phyloP scores from a whole-genome alignment of 1,284 basidiomycete species.

The Chalciporus sp. region DNA sequence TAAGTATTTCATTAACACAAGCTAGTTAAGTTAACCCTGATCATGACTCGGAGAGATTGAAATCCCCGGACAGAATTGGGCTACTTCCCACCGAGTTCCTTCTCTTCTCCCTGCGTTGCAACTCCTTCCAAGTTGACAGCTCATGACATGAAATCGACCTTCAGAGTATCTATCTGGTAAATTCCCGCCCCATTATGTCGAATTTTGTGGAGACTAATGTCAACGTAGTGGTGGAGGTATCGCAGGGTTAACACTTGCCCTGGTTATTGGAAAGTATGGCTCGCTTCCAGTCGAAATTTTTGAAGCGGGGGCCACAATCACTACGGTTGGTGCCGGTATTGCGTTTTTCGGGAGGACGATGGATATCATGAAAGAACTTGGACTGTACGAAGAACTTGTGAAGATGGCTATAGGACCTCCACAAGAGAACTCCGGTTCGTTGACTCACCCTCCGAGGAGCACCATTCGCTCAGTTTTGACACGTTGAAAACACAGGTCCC shows the following conservation, averaged over 20 bases:
- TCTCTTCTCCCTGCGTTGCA: background rate
- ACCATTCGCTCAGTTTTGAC: background rate
- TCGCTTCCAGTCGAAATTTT: constrained; percentile 34
- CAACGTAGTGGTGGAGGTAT: constrained; percentile 40
- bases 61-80: no score
- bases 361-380: constrained; percentile 38
- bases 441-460: background rate
- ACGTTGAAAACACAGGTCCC: constrained; percentile 8
- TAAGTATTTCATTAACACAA: no score
- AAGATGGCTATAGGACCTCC: constrained; percentile 12
- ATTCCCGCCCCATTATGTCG: background rate
- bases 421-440: constrained; percentile 17
- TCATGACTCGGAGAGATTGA: no score
- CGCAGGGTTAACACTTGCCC: constrained; percentile 40
- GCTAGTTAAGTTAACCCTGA: no score
- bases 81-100: no score
- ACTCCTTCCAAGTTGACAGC: background rate
- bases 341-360: constrained; percentile 38
- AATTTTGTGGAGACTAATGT: background rate
- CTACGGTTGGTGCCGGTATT: constrained; percentile 41
- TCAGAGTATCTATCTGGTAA: constrained; percentile 5
- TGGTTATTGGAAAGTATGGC: constrained; percentile 33
- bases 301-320: constrained; percentile 38
- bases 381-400: constrained; percentile 25
- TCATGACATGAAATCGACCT: background rate